Base-by-base conservation (phyloP, 371 early-diverging fungal genomes). In the Mucor mucedo region DNA sequence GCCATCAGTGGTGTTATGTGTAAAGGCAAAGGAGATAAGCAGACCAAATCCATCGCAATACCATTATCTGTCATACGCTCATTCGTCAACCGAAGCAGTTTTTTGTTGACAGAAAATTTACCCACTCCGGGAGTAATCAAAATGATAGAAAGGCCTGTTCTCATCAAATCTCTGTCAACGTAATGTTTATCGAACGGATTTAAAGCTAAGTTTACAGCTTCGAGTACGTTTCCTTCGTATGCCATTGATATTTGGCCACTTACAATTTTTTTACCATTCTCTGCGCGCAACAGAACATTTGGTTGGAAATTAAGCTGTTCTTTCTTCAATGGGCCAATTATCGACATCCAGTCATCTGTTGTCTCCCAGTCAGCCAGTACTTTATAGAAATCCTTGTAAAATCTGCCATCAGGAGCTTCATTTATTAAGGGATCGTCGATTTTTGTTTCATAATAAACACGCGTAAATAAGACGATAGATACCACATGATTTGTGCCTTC, bases 61-160 rank as follows among this genome's bases (percentile, higher is more conserved):
- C 98, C 98, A 66, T 92, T 88, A 71, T 95, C 95, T 21, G 94
- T 88, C 95, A 97, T 95, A 16, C 99, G 85, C 70, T 97, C 96
- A 5, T 95, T 94, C 0, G 97, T 98, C 65, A 97, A 67, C 16
- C 98, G 83, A 28, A 94, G 75, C 7, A 97, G 73, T 53, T 85
- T 82, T 69, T 94, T 94, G 60, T 89, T 88, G 14, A 93, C 96
- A 48, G 90, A 87, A 69, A 95, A 96, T 50, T 90, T 82, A 10
- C 98, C 98, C 2, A 91, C 86, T 4, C 93, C 91, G 1, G 96
- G 93, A 0, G 97, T 96, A 30, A 98, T 84, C 41, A 98, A 75
- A 7, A 96, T 88, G n/a, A 97, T 92, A 14, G 94, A 92, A 3
- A 95, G 84, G 21, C 97, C 97, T 2, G 97, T 98, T 42, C 96